Percentiles rank a stretch among this genome's conserved stretches.
Evolutionary conservation across 225 moss, liverwort and hornwort genomes (phyloP).

Genomic region (Polytrichum commune): DNA sequence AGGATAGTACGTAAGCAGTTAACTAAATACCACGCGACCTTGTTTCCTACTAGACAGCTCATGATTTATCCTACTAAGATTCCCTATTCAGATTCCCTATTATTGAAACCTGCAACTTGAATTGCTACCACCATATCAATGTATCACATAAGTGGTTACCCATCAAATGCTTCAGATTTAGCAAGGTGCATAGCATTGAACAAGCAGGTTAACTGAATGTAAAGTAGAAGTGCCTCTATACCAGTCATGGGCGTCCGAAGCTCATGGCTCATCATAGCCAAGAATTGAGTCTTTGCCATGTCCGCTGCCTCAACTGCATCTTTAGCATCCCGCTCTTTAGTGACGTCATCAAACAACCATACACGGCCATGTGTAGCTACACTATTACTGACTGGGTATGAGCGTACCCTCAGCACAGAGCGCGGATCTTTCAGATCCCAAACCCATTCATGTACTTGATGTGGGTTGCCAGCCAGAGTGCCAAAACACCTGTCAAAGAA

Average conservation of each 20-base stretch:
- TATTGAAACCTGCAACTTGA: no score
- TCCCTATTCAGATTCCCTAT: no score
- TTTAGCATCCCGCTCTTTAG: conserved; percentile 74
- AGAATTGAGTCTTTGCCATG: conserved; percentile 78
- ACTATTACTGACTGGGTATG: conserved; percentile 79
- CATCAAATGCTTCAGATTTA: no score
- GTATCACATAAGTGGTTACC: no score
- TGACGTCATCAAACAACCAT: conserved; percentile 92
- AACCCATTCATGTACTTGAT: conserved; percentile 69
- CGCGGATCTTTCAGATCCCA: conserved; percentile 91
- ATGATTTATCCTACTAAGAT: no score
- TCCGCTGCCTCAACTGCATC: conserved; percentile 81
- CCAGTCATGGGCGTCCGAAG: conserved; percentile 93
- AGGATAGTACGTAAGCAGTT: no score
- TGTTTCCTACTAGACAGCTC: no score
- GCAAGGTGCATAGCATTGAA: no score
- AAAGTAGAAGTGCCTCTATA: conserved; percentile 6
- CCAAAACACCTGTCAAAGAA: conserved; percentile 59
- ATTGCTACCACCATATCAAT: no score
- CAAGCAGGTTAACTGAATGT: no score
- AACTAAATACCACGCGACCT: no score
- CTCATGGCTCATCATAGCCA: conserved; percentile 99
- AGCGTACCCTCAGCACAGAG: conserved; percentile 73
- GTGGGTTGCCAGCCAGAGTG: conserved; percentile 66
- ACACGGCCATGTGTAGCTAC: conserved; percentile 80